Base-by-base conservation (phyloP, 2,329 filamentous ascomycete species). In the Blastomyces emzantsi region DNA sequence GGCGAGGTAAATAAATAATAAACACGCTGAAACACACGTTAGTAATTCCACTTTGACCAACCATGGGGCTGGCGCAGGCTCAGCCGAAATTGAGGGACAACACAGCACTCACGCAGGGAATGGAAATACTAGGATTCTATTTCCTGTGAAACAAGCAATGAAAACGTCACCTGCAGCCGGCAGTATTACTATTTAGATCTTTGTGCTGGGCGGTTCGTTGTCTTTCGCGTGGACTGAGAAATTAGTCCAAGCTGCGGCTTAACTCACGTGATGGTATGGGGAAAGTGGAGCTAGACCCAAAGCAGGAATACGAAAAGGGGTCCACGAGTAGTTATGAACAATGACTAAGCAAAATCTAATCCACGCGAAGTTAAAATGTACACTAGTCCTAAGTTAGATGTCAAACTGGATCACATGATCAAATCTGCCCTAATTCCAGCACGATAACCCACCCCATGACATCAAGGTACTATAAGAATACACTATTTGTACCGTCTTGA, bases 21-120 rank as follows among this genome's bases (percentile, higher is more conserved):
- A 17, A 43, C 57, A 59, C 15, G 41, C 57, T 59, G 22, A 59
- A 59, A 59, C 57, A 28, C 57, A 41, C 33, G 57, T 59, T 19
- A 59, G 43, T 59, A 59, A 11, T n/a, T 11, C 13, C 15, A 15
- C 25, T 59, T 25, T n/a, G 28, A 25, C 25, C 25, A 47, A 59
- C 13, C 9, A n/a, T 41, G 7, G 6, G 56, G 22, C 22, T 59
- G 57, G 9, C 8, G 55, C 33, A 28, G n/a, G 19, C 22, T 15
- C 22, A 30, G 39, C n/a, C 41, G 57, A 41, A n/a, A 45, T 47
- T 43, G 39, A 30, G 6, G 30, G 57, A 59, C 57, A 47, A 41
- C 22, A 59, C 39, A 17, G 13, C 15, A 45, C 57, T 59, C 22
- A 59, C 57, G 41, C 22, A 9, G 22, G 54, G 22, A 11, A 41